These are phyloP conservation scores for Magnusiomyces magnusii DNA, from an alignment of 1,139 yeast genomes.

Conservation along the genomic window DNA sequence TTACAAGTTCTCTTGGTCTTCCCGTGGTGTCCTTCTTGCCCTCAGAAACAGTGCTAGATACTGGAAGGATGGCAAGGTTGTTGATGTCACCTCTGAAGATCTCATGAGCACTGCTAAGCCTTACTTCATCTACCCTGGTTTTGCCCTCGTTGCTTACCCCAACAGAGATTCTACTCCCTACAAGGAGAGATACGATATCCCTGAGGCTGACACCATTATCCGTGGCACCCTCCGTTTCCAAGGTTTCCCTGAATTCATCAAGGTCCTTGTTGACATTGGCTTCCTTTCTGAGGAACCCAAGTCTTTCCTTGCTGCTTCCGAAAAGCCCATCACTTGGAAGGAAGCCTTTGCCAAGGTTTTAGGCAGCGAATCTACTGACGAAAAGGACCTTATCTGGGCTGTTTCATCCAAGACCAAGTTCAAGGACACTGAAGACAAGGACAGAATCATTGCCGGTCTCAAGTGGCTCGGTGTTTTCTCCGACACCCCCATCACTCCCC, in stretches of 20 bases:
- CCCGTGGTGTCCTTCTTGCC: conserved; percentile 95
- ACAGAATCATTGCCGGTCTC: conserved; percentile 80
- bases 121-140: conserved; percentile 93
- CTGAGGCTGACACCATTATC: conserved; percentile 94
- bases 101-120: conserved; percentile 95
- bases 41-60: conserved; percentile 88
- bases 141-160: conserved; percentile 90
- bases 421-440: conserved; percentile 74
- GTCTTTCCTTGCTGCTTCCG: conserved; percentile 41
- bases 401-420: conserved; percentile 74
- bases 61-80: conserved; percentile 80
- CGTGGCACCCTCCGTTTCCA: conserved; percentile 98
- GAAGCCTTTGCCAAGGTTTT: conserved; percentile 72
- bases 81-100: conserved; percentile 74
- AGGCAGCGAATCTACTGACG: conserved; percentile 62
- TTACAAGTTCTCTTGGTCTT: conserved; percentile 98
- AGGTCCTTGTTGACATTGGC: conserved; percentile 90
- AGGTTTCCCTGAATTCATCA: conserved; percentile 97
- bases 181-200: conserved; percentile 85
- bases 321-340: conserved; percentile 67
- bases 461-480: conserved; percentile 93
- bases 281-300: conserved; percentile 72
- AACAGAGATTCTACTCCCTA: conserved; percentile 96
- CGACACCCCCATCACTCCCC: conserved; percentile 65
- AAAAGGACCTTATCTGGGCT: conserved; percentile 65